Evolutionary conservation across 495 filamentous ascomycete genomes (phyloP).

Genomic region (Hyaloscypha finlandica): DNA sequence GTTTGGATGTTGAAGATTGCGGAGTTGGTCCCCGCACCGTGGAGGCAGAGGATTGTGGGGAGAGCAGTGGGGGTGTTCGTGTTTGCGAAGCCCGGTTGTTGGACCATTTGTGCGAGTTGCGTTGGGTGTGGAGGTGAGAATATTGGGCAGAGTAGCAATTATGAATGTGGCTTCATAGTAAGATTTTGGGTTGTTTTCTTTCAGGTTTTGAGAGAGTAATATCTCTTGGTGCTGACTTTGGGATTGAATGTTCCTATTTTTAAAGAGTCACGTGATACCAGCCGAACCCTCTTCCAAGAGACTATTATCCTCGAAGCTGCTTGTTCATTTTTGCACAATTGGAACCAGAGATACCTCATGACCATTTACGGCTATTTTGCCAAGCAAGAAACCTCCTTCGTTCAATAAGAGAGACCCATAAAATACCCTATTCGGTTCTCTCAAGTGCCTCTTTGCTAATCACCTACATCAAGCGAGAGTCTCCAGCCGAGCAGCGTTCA

Average conservation of each 20-base stretch:
- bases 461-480: too few relatives aligned
- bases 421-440: too few relatives aligned
- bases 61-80: slow-evolving; percentile 9
- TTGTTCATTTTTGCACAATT: too few relatives aligned
- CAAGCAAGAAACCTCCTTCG: too few relatives aligned
- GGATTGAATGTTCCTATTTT: not conserved
- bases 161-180: not conserved
- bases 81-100: not conserved
- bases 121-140: not conserved
- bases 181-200: not conserved
- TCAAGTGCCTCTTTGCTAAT: too few relatives aligned
- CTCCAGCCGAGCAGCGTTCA: too few relatives aligned
- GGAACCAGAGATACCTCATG: too few relatives aligned
- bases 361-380: too few relatives aligned
- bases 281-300: too few relatives aligned
- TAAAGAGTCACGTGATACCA: not conserved
- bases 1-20: slow-evolving; percentile 61
- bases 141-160: not conserved
- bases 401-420: too few relatives aligned
- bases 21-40: slow-evolving; percentile 62
- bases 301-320: too few relatives aligned
- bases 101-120: not conserved
- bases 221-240: not conserved
- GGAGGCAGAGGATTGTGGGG: slow-evolving; percentile 57
- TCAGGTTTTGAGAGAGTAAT: not conserved